Evolutionary conservation across 1,284 basidiomycete genomes (phyloP).

Genomic region (Volvariella volvacea): DNA sequence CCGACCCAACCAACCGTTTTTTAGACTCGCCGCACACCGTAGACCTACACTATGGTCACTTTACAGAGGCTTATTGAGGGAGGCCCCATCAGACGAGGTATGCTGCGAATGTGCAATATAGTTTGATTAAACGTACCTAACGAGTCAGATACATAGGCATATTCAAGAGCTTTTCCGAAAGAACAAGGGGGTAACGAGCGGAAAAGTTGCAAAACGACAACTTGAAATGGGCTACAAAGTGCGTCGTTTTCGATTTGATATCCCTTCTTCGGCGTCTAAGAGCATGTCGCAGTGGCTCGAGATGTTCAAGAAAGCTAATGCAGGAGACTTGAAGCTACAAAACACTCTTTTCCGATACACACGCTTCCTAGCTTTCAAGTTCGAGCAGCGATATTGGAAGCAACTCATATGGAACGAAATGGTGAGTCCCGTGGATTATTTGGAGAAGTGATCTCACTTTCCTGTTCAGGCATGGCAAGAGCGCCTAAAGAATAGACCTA

Average conservation of each 20-base stretch:
- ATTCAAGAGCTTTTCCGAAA: constrained; percentile 49
- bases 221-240: constrained; percentile 52
- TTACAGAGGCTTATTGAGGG: constrained; percentile 62
- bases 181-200: constrained; percentile 44
- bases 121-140: constrained; percentile 5
- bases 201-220: constrained; percentile 33
- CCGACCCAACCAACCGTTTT: constrained; percentile 65
- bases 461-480: constrained; percentile 39
- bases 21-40: constrained; percentile 62
- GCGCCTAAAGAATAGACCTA: constrained; percentile 47
- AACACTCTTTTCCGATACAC: constrained; percentile 49
- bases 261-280: not conserved
- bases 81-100: constrained; percentile 51
- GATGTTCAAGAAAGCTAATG: constrained; percentile 43
- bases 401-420: constrained; percentile 40
- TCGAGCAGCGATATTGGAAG: constrained; percentile 42
- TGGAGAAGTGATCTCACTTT: not conserved
- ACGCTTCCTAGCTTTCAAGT: constrained; percentile 41
- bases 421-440: constrained; percentile 29
- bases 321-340: constrained; percentile 41
- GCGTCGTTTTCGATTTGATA: constrained; percentile 13
- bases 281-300: constrained; percentile 51
- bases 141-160: constrained; percentile 47
- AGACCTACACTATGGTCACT: constrained; percentile 66
- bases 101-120: constrained; percentile 15